phyloP scores from a whole-genome alignment of 805 yeast genomes.

The Torulaspora quercuum region DNA sequence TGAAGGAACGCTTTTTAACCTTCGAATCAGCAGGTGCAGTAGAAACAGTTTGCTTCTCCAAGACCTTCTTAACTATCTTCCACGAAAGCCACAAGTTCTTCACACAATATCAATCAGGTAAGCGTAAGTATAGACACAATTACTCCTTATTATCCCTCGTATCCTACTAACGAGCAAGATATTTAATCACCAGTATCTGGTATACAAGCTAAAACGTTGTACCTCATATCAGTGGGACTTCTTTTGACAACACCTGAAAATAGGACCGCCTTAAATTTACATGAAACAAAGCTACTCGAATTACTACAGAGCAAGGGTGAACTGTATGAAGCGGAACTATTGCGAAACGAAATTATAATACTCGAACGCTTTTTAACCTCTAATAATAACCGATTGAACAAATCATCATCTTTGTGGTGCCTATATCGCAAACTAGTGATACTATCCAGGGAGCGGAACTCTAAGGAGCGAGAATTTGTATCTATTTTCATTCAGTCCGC shows the following conservation, averaged over 20 bases:
- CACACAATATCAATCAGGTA: constrained; percentile 4
- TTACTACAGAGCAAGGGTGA: constrained; percentile 7
- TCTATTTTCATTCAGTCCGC: constrained; percentile 31
- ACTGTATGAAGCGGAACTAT: constrained; percentile 5
- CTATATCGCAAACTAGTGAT: constrained; percentile 33
- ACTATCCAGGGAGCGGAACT: not conserved
- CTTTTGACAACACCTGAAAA: constrained; percentile 39
- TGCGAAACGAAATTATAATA: constrained; percentile 22
- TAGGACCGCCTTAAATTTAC: constrained; percentile 34
- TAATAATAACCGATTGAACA: constrained; percentile 36
- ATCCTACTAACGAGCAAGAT: constrained; percentile 3
- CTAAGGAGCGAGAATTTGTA: constrained; percentile 11
- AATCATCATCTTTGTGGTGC: constrained; percentile 41
- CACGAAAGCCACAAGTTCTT: constrained; percentile 33
- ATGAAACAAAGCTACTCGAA: constrained; percentile 26
- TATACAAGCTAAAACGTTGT: too few relatives aligned
- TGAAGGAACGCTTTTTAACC: constrained; percentile 12
- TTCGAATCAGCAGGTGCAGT: constrained; percentile 11
- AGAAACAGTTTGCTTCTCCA: constrained; percentile 39
- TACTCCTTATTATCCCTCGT: not conserved
- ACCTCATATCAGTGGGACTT: constrained; percentile 35
- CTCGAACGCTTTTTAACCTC: constrained; percentile 33
- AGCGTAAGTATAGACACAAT: constrained; percentile 6
- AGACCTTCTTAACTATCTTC: constrained; percentile 31
- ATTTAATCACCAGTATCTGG: too few relatives aligned